Conservation (phyloP, 1,284 basidiomycete genomes). For the Ustilago shanxiensis region DNA sequence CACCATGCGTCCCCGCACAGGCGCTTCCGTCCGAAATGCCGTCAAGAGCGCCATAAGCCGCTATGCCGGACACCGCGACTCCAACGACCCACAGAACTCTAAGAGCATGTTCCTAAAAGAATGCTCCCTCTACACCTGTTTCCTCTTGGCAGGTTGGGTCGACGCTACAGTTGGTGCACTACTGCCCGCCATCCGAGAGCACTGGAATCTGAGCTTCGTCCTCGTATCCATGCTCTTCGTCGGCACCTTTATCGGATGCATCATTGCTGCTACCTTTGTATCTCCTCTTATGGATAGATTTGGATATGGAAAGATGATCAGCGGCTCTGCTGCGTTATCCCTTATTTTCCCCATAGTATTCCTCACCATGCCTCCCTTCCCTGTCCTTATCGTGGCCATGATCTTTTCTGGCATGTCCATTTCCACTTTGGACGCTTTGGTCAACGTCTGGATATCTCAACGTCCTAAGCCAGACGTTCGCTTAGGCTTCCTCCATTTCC, state of each 20-base stretch:
- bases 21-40: constrained; percentile 18
- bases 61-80: constrained; percentile 1
- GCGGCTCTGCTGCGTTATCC: constrained; percentile 26
- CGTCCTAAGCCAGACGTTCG: constrained; percentile 47
- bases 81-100: constrained; percentile 4
- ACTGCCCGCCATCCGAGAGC: constrained; percentile 47
- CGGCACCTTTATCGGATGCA: constrained; percentile 50
- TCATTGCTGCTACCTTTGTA: constrained; percentile 37
- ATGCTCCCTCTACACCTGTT: constrained; percentile 41
- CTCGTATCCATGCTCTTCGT: constrained; percentile 54
- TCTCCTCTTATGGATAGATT: constrained; percentile 42
- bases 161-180: constrained; percentile 53
- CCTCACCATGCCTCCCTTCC: constrained; percentile 49
- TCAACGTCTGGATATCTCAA: constrained; percentile 48
- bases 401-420: constrained; percentile 36
- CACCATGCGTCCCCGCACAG: constrained; percentile 16
- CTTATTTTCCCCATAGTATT: constrained; percentile 39
- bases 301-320: constrained; percentile 47
- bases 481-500: constrained; percentile 48
- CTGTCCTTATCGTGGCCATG: constrained; percentile 49
- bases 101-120: constrained; percentile 45
- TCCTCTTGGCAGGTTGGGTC: constrained; percentile 49
- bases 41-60: constrained; percentile 28
- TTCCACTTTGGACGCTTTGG: constrained; percentile 37
- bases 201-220: constrained; percentile 44